Evolutionary conservation across 2,329 filamentous ascomycete genomes (phyloP), one percentile per base, ranked within the genome.

Genomic region (Pseudogymnoascus sp.): DNA sequence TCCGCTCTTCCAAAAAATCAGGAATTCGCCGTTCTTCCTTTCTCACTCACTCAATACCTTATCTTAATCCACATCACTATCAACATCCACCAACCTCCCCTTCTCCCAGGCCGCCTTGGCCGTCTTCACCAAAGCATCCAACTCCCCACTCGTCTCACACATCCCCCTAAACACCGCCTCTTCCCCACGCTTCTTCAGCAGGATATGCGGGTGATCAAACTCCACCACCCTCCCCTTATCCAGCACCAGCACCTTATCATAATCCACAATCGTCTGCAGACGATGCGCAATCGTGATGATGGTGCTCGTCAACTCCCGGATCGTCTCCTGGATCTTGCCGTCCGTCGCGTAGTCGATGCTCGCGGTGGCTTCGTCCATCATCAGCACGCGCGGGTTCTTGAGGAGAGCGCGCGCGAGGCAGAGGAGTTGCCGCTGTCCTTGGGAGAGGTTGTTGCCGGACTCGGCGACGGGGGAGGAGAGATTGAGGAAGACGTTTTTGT

Each of bases 341-440:
- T 99, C 94, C 1, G 94, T 99, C 4, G 86, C 88, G 74, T 97
- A 97, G 75, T 99, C 94, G 69, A 99, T 97, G 0, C 90, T 95
- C 0, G 94, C 94, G 0, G 94, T 99, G 0, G 94, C 94, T 77
- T 99, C 94, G 73, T 99, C 94, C 94, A 99, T 97, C 70, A 99
- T 87, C n/a, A 99, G 79, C 1, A 99, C 91, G 65, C 89, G 92
- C 0, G 94, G 92, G 33, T 84, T 83, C 74, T 95, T 96, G 64
- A 99, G 86, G 66, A 99, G 83, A 0, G 94, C 94, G 60, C 94
- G 86, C 0, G 92, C 94, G 8, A 99, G 83, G 71, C 94, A 99
- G 60, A 99, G 79, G 8, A 99, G 85, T 73, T 99, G 94, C 6
- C 94, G 85, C 72, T 99, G 94, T 52, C 94, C 94, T 73, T 99